Evolutionary conservation across 2,329 filamentous ascomycete species (phyloP), one percentile per base, ranked within the genome.

Genomic region (Trichoderma afroharzianum): DNA sequence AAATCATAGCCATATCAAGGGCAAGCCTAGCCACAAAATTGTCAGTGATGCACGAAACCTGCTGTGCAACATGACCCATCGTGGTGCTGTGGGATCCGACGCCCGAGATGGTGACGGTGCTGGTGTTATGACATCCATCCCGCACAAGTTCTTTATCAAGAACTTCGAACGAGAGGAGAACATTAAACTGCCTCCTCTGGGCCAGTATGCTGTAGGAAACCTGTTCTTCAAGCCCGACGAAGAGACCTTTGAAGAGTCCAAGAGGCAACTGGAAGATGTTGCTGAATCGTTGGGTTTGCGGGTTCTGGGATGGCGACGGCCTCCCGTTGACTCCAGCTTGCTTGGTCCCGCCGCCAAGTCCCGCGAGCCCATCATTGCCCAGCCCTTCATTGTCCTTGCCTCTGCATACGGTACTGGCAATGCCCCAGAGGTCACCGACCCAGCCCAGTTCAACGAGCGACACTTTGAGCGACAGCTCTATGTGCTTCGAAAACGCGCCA

Each of bases 61-160:
- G 74, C 91, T 99, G 74, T 99, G 96, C 88, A 98, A 99, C 88
- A 99, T 99, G 96, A 98, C 96, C 87, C 96, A 99, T 87, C 92
- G 96, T 82, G 96, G 96, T 87, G 96, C 96, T 75, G 95, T 98
- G 78, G 96, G 96, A 77, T 98, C 96, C 73, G 96, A 99, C 86
- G 94, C 94, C 80, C 92, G 96, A 87, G 96, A 99, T 81, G 96
- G 96, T 81, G 96, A 99, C 82, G 96, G 96, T 82, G 96, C 96
- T 78, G 96, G 96, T 89, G 95, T 98, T 80, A 99, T 99, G 96
- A 98, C 95, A 76, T 98, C 95, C 73, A 97, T 99, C 79, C 96
- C 96, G 72, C 95, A 98, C 87, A 94, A 92, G 83, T 98, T 99
- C 87, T 98, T 99, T 82, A 87, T 97, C 81, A 99, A 98, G 88